Base-by-base conservation (phyloP, 2,329 filamentous ascomycete genomes). In the Tolypocladium sp. region DNA sequence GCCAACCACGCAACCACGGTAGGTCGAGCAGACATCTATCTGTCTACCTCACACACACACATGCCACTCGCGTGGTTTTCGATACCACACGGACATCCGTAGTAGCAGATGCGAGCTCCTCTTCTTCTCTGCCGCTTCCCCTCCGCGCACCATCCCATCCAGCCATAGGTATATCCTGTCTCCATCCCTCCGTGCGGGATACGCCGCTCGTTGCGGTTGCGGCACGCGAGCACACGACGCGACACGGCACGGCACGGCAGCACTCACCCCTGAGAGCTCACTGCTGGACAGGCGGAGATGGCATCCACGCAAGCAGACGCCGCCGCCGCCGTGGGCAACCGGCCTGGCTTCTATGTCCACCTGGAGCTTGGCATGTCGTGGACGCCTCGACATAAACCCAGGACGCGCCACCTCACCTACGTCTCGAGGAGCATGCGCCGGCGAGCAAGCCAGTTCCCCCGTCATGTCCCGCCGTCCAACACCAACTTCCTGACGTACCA, bases 281-380 rank as follows among this genome's bases (percentile, higher is more conserved):
- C 25, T 15, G 27, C 17, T 12, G 17, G 49, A 9, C 15, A n/a
- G 30, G 9, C 17, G 17, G 49, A 3, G 17, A 52, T 52, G 49
- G 27, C 27, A 52, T 33, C 27, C n/a, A 9, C 27, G 20, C 49
- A 13, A 33, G 30, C 8, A n/a, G 49, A n/a, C 27, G 49, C 30
- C 17, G 17, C 27, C 17, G 35, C 58, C 57, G 62, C 38, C 52
- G 72, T 71, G 69, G 59, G 61, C 33, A 61, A 67, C 37, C 64
- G 68, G 57, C 68, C 69, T 52, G 62, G 62, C 42, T 70, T 82
- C 58, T 82, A 80, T 60, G 69, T 82, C 12, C 77, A 80, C 58
- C 69, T 83, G 60, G 79, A 81, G 65, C 79, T 82, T 60, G 79
- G 80, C 37, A 68, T 83, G 30, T 80, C 79, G 1, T 81, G 77